phyloP scores from a whole-genome alignment of 805 yeast species.

The Lipomyces oligophaga region DNA sequence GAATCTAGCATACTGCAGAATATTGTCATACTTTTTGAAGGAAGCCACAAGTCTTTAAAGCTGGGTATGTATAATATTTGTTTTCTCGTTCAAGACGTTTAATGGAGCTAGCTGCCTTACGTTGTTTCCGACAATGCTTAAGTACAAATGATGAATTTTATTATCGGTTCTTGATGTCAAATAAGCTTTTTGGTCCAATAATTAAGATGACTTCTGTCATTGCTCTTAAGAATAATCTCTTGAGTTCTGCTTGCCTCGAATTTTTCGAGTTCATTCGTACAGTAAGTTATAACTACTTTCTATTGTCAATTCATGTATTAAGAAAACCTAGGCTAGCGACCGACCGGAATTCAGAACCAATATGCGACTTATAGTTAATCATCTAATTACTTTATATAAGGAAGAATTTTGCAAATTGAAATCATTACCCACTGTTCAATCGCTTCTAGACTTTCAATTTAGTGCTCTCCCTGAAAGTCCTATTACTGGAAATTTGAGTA shows the following conservation, averaged over 20 bases:
- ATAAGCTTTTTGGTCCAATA: conserved; percentile 50
- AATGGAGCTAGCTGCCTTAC: conserved; percentile 59
- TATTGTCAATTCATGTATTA: neutral
- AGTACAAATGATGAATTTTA: conserved; percentile 60
- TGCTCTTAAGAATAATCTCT: conserved; percentile 53
- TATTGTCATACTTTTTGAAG: conserved; percentile 48
- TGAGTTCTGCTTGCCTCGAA: conserved; percentile 73
- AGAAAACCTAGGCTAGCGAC: conserved; percentile 2
- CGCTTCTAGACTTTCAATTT: too few relatives aligned
- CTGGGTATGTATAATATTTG: conserved; percentile 6
- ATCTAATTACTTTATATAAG: conserved; percentile 36
- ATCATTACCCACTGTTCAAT: too few relatives aligned
- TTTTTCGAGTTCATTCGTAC: conserved; percentile 49
- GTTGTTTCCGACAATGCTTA: conserved; percentile 64
- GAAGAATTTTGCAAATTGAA: conserved; percentile 36
- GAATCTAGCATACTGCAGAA: conserved; percentile 57
- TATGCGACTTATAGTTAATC: conserved; percentile 34
- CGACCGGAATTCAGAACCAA: conserved; percentile 29
- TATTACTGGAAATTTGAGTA: too few relatives aligned
- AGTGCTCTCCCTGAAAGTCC: too few relatives aligned
- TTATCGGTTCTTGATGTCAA: conserved; percentile 52
- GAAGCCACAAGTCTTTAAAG: conserved; percentile 39
- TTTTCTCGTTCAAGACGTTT: neutral
- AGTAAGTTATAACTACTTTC: conserved; percentile 6
- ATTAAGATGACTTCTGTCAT: conserved; percentile 50